Evolutionary conservation across 345 rosid genomes (phyloP).

Genomic region (Excoecaria agallocha): DNA sequence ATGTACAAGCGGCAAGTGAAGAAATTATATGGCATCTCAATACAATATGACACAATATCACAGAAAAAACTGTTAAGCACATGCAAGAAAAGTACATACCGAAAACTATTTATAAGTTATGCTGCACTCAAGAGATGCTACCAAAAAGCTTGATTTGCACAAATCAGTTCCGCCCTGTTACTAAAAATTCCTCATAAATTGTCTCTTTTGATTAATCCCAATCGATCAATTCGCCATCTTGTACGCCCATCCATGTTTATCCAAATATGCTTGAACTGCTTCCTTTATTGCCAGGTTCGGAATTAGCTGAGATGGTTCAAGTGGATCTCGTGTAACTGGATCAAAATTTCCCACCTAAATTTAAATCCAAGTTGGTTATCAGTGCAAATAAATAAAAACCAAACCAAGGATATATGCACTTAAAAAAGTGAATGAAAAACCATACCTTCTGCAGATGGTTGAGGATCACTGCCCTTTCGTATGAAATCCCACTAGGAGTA

Average conservation of each 20-base stretch:
- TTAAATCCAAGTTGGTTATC: background rate
- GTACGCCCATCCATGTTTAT: constrained; percentile 83
- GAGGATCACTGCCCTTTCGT: constrained; percentile 83
- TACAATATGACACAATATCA: background rate
- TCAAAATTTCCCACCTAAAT: constrained; percentile 79
- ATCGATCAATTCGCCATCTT: constrained; percentile 19
- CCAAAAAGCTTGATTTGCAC: background rate
- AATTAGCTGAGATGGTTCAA: constrained; percentile 50
- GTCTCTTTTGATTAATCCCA: background rate
- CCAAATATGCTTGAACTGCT: constrained; percentile 76
- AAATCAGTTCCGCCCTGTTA: background rate
- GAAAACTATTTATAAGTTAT: too few relatives aligned
- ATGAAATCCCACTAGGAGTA: constrained; percentile 81
- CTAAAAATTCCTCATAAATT: background rate
- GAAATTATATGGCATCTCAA: background rate
- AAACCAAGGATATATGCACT: background rate
- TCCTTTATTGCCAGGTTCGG: constrained; percentile 82
- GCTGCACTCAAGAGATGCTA: too few relatives aligned
- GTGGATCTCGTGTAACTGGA: constrained; percentile 74
- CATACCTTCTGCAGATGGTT: constrained; percentile 79
- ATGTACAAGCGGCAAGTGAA: background rate
- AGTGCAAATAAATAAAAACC: background rate
- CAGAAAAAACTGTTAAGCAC: background rate
- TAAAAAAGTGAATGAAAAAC: background rate
- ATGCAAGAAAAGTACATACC: too few relatives aligned